phyloP scores from a whole-genome alignment of 2,329 filamentous ascomycete species.

The Cladophialophora carrionii region DNA sequence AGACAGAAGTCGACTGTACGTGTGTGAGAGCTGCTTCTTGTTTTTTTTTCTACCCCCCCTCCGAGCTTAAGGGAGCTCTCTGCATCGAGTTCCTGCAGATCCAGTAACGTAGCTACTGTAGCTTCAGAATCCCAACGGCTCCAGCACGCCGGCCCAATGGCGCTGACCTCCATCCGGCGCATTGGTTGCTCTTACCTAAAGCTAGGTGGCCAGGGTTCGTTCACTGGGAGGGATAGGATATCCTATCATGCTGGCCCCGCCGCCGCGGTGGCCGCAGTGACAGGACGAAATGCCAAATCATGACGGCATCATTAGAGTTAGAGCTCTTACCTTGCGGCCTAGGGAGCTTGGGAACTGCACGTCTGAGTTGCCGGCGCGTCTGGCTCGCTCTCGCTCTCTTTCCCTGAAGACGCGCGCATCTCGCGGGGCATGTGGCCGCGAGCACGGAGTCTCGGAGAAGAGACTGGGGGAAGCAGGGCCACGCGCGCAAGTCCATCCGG shows the following conservation, averaged over 20 bases:
- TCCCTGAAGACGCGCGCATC: not conserved
- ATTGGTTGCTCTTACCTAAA: slow-evolving; percentile 30
- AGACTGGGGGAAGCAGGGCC: not conserved
- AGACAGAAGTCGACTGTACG: not conserved
- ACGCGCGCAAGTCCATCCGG: slow-evolving; percentile 27
- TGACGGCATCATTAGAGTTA: slow-evolving; percentile 13
- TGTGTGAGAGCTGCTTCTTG: not conserved
- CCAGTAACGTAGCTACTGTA: not conserved
- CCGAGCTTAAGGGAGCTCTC: slow-evolving; percentile 8
- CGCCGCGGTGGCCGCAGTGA: slow-evolving; percentile 6
- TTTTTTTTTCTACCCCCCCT: slow-evolving; percentile 5
- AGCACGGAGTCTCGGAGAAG: not conserved
- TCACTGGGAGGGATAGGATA: slow-evolving; percentile 11
- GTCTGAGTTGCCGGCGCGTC: too few species aligned
- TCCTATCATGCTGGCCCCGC: slow-evolving; percentile 13
- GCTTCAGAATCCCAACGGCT: too few species aligned
- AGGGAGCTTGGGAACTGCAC: not conserved
- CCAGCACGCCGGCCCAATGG: slow-evolving; percentile 9
- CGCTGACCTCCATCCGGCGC: not conserved
- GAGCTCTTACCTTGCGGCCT: not conserved
- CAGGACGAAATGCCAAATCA: slow-evolving; percentile 22
- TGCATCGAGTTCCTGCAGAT: slow-evolving; percentile 28
- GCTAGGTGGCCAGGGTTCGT: not conserved
- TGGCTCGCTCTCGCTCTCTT: too few species aligned
- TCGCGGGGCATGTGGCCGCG: not conserved